A percentile compares a stretch with the other conserved stretches of the same genome.
These are phyloP conservation scores for Candida golubevii DNA, from an alignment of 805 yeast species.

Conservation along the genomic window DNA sequence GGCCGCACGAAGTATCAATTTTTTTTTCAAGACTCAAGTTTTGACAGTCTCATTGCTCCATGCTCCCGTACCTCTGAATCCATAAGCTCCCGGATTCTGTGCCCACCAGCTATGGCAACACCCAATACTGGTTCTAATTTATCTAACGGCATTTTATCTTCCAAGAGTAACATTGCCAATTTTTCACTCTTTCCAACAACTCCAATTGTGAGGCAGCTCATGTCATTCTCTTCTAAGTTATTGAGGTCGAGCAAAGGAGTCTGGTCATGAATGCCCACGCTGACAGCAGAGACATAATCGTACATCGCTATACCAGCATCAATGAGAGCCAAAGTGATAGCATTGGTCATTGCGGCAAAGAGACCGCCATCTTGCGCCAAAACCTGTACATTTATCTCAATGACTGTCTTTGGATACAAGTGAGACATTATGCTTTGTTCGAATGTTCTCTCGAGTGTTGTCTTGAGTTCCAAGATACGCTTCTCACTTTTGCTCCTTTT, in stretches of 20 bases:
- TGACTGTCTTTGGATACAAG: constrained; percentile 77
- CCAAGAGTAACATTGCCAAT: constrained; percentile 69
- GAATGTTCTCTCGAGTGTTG: constrained; percentile 65
- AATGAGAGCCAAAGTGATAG: constrained; percentile 81
- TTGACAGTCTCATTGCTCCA: constrained; percentile 56
- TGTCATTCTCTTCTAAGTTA: constrained; percentile 75
- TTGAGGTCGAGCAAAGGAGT: constrained; percentile 78
- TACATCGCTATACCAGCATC: constrained; percentile 96
- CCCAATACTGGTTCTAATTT: constrained; percentile 69
- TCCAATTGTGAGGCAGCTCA: constrained; percentile 78
- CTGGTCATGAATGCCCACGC: constrained; percentile 75
- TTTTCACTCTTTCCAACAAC: constrained; percentile 80
- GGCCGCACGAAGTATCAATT: no score
- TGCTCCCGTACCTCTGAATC: constrained; percentile 76
- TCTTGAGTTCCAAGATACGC: constrained; percentile 61
- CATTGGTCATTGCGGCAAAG: constrained; percentile 73
- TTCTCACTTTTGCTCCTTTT: constrained; percentile 66
- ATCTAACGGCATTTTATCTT: constrained; percentile 82
- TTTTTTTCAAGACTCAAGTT: constrained; percentile 17
- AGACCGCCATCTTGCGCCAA: constrained; percentile 89
- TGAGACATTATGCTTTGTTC: constrained; percentile 69
- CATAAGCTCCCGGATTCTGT: constrained; percentile 77
- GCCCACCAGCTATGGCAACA: constrained; percentile 84
- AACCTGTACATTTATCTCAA: constrained; percentile 72
- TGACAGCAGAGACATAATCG: constrained; percentile 79